phyloP scores from a whole-genome alignment of 1,139 yeast species.

The Petasospora fabianii region DNA sequence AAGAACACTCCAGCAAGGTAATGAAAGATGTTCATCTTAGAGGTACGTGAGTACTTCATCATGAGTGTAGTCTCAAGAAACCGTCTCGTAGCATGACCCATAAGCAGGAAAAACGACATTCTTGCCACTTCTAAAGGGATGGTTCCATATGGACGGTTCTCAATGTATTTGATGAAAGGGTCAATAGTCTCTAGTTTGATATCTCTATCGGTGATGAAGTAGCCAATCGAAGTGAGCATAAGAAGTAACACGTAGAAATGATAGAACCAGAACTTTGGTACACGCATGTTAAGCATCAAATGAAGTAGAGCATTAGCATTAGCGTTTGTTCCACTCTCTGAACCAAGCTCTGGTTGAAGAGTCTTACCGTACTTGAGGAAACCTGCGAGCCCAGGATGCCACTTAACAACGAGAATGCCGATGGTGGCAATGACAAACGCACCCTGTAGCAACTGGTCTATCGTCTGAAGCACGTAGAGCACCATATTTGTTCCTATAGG shows the following conservation, averaged over 20 bases:
- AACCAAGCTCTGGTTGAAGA: constrained; percentile 15
- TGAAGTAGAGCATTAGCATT: constrained; percentile 13
- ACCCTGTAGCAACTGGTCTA: constrained; percentile 15
- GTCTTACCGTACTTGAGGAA: constrained; percentile 40
- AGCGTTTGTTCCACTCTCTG: constrained; percentile 4
- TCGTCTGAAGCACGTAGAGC: constrained; percentile 1
- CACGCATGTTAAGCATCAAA: constrained; percentile 30
- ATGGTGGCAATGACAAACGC: constrained; percentile 13
- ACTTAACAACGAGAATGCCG: constrained; percentile 28
- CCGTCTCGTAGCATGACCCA: constrained; percentile 64
- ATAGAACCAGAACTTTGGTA: constrained; percentile 45
- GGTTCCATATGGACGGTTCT: constrained; percentile 11
- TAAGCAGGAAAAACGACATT: constrained; percentile 32
- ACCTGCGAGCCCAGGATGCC: constrained; percentile 22
- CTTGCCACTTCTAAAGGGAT: constrained; percentile 22
- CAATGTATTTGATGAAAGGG: constrained; percentile 9
- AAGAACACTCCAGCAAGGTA: constrained; percentile 71
- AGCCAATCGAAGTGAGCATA: constrained; percentile 15
- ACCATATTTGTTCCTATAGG: not conserved
- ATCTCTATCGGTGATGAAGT: constrained; percentile 13
- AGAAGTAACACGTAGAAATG: constrained; percentile 39
- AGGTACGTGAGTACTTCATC: constrained; percentile 41
- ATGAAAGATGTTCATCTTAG: constrained; percentile 73
- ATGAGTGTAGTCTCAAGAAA: constrained; percentile 54
- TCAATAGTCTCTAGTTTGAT: constrained; percentile 9